phyloP scores from a whole-genome alignment of 768 basidiomycete species.

The Boletellus ananiceps region DNA sequence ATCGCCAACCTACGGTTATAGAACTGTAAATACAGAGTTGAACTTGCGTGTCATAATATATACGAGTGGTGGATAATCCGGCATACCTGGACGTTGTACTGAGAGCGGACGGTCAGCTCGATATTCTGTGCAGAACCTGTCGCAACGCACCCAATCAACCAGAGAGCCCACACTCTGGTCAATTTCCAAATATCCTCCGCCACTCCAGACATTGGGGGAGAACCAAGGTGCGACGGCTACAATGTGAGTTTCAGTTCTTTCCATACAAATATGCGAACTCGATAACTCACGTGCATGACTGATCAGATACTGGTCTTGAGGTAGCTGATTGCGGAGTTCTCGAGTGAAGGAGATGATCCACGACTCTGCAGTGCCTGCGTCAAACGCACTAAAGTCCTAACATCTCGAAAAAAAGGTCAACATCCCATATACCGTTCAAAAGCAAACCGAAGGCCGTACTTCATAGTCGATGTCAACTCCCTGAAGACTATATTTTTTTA shows the following conservation, averaged over 20 bases:
- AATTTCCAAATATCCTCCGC: constrained; percentile 39
- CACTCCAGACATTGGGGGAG: constrained; percentile 29
- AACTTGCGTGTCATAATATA: too few relatives aligned
- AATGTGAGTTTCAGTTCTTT: too few relatives aligned
- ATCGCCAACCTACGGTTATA: constrained; percentile 21
- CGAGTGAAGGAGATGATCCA: constrained; percentile 31
- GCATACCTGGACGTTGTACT: constrained; percentile 41
- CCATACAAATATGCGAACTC: too few relatives aligned
- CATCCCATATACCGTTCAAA: too few relatives aligned
- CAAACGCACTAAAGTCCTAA: constrained; percentile 31
- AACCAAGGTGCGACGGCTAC: constrained; percentile 22
- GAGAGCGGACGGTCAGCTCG: neutral
- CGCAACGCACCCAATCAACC: constrained; percentile 40
- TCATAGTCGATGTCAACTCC: constrained; percentile 54
- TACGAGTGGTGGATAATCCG: too few relatives aligned
- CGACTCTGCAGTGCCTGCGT: constrained; percentile 22
- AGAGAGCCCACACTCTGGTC: constrained; percentile 35
- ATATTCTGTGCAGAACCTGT: too few relatives aligned
- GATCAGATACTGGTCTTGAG: constrained; percentile 28
- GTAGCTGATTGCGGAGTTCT: constrained; percentile 28
- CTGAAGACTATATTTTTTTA: constrained; percentile 41
- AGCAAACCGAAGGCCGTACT: constrained; percentile 8
- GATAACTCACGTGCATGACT: constrained; percentile 32
- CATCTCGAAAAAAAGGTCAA: neutral
- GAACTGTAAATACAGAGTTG: constrained; percentile 5